These are phyloP conservation scores for Nothophoma quercina DNA, from an alignment of 2,329 filamentous ascomycete genomes.

Conservation along the genomic window DNA sequence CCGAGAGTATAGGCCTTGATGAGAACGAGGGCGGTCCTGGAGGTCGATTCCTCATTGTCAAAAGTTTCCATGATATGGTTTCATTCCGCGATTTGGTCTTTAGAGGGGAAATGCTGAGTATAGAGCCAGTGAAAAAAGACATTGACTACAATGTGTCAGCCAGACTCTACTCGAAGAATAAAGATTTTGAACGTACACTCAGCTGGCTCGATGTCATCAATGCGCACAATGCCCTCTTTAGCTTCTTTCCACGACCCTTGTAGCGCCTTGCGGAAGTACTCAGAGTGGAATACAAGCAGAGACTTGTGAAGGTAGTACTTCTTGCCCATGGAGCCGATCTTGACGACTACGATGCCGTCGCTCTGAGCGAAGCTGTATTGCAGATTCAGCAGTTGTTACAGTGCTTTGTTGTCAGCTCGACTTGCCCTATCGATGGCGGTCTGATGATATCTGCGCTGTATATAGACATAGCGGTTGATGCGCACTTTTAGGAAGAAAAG, in stretches of 20 bases:
- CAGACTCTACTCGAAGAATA: no score
- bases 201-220: not conserved
- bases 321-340: conserved; percentile 13
- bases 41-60: no score
- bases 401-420: not conserved
- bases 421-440: no score
- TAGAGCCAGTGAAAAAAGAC: not conserved
- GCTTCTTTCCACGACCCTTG: conserved; percentile 12
- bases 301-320: conserved; percentile 20
- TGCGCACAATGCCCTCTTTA: not conserved
- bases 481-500: no score
- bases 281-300: conserved; percentile 17
- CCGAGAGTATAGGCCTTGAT: no score
- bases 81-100: no score
- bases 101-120: not conserved
- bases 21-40: no score
- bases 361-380: not conserved
- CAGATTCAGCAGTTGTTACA: no score
- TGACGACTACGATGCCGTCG: not conserved
- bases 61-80: no score
- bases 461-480: no score
- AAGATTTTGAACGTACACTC: no score
- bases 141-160: not conserved
- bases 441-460: no score
- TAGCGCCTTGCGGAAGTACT: conserved; percentile 25